These are phyloP conservation scores for Coniferiporia weirii DNA, from an alignment of 1,284 basidiomycete species.

Conservation along the genomic window DNA sequence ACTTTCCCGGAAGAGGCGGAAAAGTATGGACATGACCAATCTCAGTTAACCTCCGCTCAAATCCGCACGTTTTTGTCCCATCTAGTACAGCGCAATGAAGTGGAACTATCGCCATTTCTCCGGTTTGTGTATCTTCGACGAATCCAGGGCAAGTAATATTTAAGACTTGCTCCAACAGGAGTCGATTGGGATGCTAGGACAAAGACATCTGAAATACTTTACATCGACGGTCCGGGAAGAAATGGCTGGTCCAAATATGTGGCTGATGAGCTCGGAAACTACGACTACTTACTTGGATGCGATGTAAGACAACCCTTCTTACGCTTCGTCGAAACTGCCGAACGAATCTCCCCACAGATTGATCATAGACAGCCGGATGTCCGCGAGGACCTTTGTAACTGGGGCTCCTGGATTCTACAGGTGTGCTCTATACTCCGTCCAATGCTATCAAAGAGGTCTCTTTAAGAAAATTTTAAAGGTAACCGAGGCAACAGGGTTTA, in stretches of 20 bases:
- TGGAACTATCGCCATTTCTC: slow-evolving; percentile 74
- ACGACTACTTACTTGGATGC: slow-evolving; percentile 72
- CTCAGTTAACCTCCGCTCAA: background rate
- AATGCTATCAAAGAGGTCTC: background rate
- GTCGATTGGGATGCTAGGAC: slow-evolving; percentile 82
- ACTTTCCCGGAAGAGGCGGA: slow-evolving; percentile 72
- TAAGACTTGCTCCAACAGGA: slow-evolving; percentile 38
- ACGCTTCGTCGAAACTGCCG: background rate
- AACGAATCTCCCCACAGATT: slow-evolving; percentile 42
- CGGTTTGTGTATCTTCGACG: slow-evolving; percentile 35
- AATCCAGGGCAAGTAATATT: background rate
- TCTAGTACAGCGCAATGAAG: slow-evolving; percentile 61
- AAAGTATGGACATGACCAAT: slow-evolving; percentile 42
- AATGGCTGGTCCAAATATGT: slow-evolving; percentile 70
- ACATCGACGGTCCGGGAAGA: slow-evolving; percentile 49
- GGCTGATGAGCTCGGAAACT: slow-evolving; percentile 69
- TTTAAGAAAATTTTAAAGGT: slow-evolving; percentile 38
- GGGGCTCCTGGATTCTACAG: slow-evolving; percentile 69
- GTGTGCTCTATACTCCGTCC: slow-evolving; percentile 30
- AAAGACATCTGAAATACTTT: slow-evolving; percentile 57
- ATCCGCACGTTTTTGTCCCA: background rate
- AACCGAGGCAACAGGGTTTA: slow-evolving; percentile 76
- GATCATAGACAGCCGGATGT: slow-evolving; percentile 85
- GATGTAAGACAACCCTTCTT: slow-evolving; percentile 41
- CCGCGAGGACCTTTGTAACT: slow-evolving; percentile 54